Conservation (phyloP, 768 basidiomycete genomes). For the Phanerodontia chrysosporium region DNA sequence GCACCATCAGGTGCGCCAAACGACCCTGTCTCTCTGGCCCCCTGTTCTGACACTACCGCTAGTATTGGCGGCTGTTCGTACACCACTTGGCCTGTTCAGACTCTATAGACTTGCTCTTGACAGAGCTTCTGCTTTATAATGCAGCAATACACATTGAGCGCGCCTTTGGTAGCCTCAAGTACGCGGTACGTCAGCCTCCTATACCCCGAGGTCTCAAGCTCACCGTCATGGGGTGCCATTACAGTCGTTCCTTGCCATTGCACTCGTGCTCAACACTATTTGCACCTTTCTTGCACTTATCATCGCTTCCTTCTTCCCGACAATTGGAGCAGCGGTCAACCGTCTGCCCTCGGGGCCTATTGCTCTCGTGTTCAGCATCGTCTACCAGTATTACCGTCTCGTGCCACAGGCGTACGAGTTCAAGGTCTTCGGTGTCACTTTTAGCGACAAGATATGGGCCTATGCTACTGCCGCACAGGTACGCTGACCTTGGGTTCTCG, state of each 20-base stretch:
- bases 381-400: conserved; percentile 80
- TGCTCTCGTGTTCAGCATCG: conserved; percentile 70
- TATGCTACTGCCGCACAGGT: conserved; percentile 77
- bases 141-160: conserved; percentile 72
- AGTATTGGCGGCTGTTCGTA: conserved; percentile 83
- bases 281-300: conserved; percentile 65
- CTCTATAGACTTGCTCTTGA: conserved; percentile 82
- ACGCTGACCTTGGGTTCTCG: conserved; percentile 15
- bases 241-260: conserved; percentile 82
- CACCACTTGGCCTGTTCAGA: conserved; percentile 79
- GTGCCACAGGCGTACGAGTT: conserved; percentile 76
- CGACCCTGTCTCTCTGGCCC: neutral
- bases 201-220: neutral
- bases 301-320: conserved; percentile 42
- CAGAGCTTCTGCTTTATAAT: conserved; percentile 69
- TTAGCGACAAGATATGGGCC: conserved; percentile 73
- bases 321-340: conserved; percentile 55
- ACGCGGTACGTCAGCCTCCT: conserved; percentile 52
- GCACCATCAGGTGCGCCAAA: conserved; percentile 82
- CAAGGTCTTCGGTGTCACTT: conserved; percentile 65
- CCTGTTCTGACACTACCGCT: conserved; percentile 6
- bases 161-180: conserved; percentile 84
- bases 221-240: conserved; percentile 1
- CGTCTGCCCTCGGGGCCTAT: conserved; percentile 72
- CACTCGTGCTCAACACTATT: conserved; percentile 60